A percentile compares a stretch with the other conserved stretches of the same genome.
These are phyloP conservation scores for Rubus parviflorus DNA, from an alignment of 306 rosid species.

Conservation along the genomic window DNA sequence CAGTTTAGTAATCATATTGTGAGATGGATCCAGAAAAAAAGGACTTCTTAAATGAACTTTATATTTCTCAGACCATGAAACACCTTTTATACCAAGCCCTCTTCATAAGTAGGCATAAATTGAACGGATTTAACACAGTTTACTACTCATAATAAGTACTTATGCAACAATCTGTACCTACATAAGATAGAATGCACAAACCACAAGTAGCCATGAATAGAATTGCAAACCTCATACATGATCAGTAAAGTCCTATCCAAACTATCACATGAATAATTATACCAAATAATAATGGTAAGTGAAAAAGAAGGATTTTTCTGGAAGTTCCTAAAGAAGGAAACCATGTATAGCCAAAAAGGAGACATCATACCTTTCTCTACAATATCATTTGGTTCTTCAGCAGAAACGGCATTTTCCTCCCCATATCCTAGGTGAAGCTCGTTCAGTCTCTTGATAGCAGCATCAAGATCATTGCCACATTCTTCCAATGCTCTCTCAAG, in stretches of 20 bases:
- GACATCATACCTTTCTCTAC: conserved; percentile 46
- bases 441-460: conserved; percentile 71
- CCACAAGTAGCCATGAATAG: neutral
- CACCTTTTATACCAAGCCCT: neutral
- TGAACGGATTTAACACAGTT: no score
- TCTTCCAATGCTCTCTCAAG: conserved; percentile 81
- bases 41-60: neutral
- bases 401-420: conserved; percentile 32
- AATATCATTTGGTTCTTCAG: conserved; percentile 33
- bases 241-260: neutral
- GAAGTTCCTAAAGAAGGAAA: neutral
- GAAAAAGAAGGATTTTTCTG: neutral
- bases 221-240: neutral
- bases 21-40: neutral
- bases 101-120: neutral
- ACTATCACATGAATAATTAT: neutral
- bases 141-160: no score
- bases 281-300: neutral
- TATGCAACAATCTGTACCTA: no score
- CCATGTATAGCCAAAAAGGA: neutral
- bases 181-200: no score
- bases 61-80: neutral
- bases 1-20: neutral
- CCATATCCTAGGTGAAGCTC: conserved; percentile 63
- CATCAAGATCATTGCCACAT: conserved; percentile 78